Evolutionary conservation across 1,284 basidiomycete species (phyloP), one percentile per base, ranked within the genome.

Genomic region (Malassezia sp.): DNA sequence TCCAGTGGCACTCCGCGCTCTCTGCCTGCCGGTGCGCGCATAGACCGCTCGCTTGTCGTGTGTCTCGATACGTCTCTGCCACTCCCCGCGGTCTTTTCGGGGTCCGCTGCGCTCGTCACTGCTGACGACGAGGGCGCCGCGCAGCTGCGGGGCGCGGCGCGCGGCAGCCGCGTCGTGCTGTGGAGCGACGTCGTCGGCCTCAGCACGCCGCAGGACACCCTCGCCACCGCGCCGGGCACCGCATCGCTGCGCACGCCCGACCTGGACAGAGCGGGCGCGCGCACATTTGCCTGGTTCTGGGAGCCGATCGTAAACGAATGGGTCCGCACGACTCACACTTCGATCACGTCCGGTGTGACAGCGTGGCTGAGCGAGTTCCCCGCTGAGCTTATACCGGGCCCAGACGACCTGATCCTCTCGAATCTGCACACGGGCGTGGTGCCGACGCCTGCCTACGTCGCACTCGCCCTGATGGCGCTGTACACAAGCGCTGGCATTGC

Each of bases 401-500:
- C 45, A 38, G 51, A 64, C 40, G 46, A 52, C 40, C 43, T 52
- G 23, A 45, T 68, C 31, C 54, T 63, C 15, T 47, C 63, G 21
- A 61, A 61, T 20, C 28, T 38, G 22, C 22, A 38, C 15, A 29
- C 38, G 26, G 31, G 49, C 29, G 41, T 46, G 0, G 45, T 53
- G 2, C 47, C 59, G 4, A 52, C 57, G 6, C 28, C 52, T 3
- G 52, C 56, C 17, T 53, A 52, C 51, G 49, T 56, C 24, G 44
- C 56, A 9, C 51, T 70, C 18, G 54, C 54, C 6, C 49, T 70
- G 22, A 47, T 53, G 4, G 56, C 61, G 1, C 55, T 68, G 23
- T 67, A 63, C 49, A 64, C 65, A 1, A 63, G 63, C 12, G 51
- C 67, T 5, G 44, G 53, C n/a, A 44, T 69, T 40, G 47, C 57